Base-by-base conservation (phyloP, 352 stramenopile genomes). In the Phytophthora tentaculata region DNA sequence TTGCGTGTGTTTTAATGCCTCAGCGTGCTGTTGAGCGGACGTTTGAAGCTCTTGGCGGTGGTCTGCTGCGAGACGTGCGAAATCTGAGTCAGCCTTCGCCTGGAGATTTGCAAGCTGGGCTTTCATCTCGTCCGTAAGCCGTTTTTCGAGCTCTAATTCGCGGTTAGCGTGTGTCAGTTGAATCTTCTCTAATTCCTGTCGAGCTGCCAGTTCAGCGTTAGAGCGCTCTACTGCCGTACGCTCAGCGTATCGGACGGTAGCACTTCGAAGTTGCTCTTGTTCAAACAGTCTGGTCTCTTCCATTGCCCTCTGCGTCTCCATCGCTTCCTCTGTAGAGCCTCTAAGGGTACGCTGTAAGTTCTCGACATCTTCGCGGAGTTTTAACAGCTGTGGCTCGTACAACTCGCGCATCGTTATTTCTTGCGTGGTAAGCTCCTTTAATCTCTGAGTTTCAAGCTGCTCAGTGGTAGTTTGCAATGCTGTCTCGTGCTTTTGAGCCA, bases 221-320 rank as follows among this genome's bases (percentile, higher is more conserved):
- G 29, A 20, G 29, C 32, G 45, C 9, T 76, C 58, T 23, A 43
- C 50, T 49, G 32, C 23, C 13, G 39, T 55, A 12, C 45, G 57
- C 14, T 70, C 23, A 2, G 50, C 37, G 53, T 73, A 74, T 2
- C 26, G 44, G 14, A 71, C 57, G 3, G 64, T 56, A 6, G 58
- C 58, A n/a, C 73, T 80, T 19, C 65, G 65, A 53, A 80, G 54
- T 24, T 76, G 61, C 41, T 80, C 73, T 52, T 70, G 59, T 41
- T 67, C 69, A 19, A 80, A 65, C 13, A 60, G 39, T n/a, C 54
- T 20, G 0, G 53, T 71, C 45, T 80, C 73, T n/a, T 74, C 52
- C 43, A 77, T 32, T 12, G 61, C 35, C 17, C 65, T 48, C 22
- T 29, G 35, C 0, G 61, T 48, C 49, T 77, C 73, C 2, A 17